Evolutionary conservation across 1,284 basidiomycete genomes (phyloP).

Genomic region (Cutaneotrichosporon cavernicola): DNA sequence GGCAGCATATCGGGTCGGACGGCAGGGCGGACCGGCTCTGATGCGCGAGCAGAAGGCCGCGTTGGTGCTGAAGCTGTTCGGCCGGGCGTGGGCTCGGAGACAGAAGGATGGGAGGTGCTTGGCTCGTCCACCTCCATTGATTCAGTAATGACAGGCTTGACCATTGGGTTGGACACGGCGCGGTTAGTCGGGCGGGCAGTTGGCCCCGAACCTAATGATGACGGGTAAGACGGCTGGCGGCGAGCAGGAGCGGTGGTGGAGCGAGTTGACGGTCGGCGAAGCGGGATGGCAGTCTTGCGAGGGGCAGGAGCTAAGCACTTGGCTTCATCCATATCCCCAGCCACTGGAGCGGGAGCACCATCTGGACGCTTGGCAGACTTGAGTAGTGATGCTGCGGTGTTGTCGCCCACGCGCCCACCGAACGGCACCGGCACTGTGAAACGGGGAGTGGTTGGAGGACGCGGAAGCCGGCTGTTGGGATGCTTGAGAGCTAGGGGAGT

Average conservation of each 20-base stretch:
- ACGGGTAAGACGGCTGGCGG: slow-evolving; percentile 46
- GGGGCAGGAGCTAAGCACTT: background rate
- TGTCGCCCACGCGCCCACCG: slow-evolving; percentile 11
- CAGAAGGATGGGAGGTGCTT: slow-evolving; percentile 12
- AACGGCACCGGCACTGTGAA: slow-evolving; percentile 14
- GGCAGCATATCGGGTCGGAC: background rate
- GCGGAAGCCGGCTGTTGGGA: background rate
- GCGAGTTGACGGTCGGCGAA: slow-evolving; percentile 15
- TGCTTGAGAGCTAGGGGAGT: background rate
- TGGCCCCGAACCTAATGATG: slow-evolving; percentile 43
- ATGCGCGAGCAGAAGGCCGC: background rate
- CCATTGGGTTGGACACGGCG: slow-evolving; percentile 46
- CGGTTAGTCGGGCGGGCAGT: slow-evolving; percentile 35
- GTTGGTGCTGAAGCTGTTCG: background rate
- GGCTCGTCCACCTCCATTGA: slow-evolving; percentile 6
- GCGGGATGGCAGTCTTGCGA: slow-evolving; percentile 3
- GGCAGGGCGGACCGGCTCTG: background rate
- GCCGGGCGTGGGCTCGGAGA: slow-evolving; percentile 2
- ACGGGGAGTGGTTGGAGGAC: background rate
- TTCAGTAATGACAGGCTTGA: slow-evolving; percentile 4
- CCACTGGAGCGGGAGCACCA: background rate
- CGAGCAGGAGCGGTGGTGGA: slow-evolving; percentile 10
- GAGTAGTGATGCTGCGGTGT: slow-evolving; percentile 5
- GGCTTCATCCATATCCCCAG: slow-evolving; percentile 6
- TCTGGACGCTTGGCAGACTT: background rate